These are phyloP conservation scores for Cudoniella acicularis DNA, from an alignment of 495 filamentous ascomycete species.

Conservation along the genomic window DNA sequence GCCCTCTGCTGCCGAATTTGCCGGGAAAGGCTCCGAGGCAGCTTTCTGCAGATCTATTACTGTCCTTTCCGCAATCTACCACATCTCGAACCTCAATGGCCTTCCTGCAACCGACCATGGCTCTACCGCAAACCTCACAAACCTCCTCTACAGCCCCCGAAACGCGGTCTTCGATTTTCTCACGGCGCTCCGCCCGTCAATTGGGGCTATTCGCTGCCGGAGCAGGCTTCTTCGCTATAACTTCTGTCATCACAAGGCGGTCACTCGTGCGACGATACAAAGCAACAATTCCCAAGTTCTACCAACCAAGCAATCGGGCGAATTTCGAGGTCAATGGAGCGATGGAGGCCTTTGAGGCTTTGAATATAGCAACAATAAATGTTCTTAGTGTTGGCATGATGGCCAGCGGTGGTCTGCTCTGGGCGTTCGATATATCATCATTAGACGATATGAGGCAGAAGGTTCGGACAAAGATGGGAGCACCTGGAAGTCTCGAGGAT, in stretches of 20 bases:
- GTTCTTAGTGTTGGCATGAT: slow-evolving; percentile 67
- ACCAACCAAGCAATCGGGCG: slow-evolving; percentile 52
- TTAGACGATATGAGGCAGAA: slow-evolving; percentile 63
- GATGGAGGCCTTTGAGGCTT: slow-evolving; percentile 67
- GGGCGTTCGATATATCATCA: slow-evolving; percentile 66
- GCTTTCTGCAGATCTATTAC: too few relatives aligned
- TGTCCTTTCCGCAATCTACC: not conserved
- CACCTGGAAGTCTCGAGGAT: slow-evolving; percentile 42
- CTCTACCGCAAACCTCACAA: not conserved
- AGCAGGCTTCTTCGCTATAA: slow-evolving; percentile 65
- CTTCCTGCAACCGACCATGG: not conserved
- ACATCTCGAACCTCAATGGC: not conserved
- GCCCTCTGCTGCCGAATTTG: too few relatives aligned
- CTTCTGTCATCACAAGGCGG: slow-evolving; percentile 66
- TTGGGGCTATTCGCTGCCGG: slow-evolving; percentile 65
- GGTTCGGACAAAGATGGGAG: slow-evolving; percentile 45
- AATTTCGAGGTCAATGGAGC: slow-evolving; percentile 29
- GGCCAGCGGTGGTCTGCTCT: slow-evolving; percentile 60
- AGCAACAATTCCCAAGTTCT: slow-evolving; percentile 59
- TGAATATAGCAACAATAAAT: slow-evolving; percentile 81
- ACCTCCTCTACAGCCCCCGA: not conserved
- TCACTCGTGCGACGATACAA: slow-evolving; percentile 52
- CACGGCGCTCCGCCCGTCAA: slow-evolving; percentile 44
- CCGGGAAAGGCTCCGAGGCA: too few relatives aligned
- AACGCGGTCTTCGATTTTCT: slow-evolving; percentile 20